Conservation (phyloP, 768 basidiomycete species). For the Tulasnella sp. region DNA sequence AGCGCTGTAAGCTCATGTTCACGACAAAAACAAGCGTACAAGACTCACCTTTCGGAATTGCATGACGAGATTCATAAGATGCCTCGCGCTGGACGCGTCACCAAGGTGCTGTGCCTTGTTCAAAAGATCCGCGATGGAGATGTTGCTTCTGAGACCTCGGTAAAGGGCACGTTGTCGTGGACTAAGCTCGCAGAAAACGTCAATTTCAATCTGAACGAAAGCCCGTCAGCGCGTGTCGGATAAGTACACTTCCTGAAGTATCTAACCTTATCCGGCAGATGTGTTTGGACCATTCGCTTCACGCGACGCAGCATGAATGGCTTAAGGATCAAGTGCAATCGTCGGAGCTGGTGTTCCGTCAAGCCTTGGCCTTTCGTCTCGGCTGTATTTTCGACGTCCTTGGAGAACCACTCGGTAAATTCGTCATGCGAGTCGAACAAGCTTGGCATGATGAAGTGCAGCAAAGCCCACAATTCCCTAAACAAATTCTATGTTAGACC, state of each 20-base stretch:
- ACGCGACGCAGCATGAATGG: slow-evolving; percentile 98
- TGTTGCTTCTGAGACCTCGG: slow-evolving; percentile 82
- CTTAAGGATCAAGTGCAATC: slow-evolving; percentile 97
- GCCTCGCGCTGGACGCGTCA: slow-evolving; percentile 85
- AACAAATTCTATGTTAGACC: neutral
- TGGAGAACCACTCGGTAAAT: slow-evolving; percentile 99
- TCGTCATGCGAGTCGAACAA: slow-evolving; percentile 99
- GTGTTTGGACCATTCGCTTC: slow-evolving; percentile 98
- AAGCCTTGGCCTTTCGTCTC: slow-evolving; percentile 83
- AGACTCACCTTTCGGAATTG: slow-evolving; percentile 87
- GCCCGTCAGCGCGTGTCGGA: neutral
- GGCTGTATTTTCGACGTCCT: slow-evolving; percentile 93
- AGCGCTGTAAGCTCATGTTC: neutral
- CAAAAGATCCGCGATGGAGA: slow-evolving; percentile 90
- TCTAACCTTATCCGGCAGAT: slow-evolving; percentile 92
- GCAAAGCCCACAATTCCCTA: slow-evolving; percentile 91
- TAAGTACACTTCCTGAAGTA: neutral
- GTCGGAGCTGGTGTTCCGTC: slow-evolving; percentile 90
- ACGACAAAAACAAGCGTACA: neutral
- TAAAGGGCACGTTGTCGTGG: slow-evolving; percentile 89
- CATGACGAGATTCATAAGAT: slow-evolving; percentile 99
- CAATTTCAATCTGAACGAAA: slow-evolving; percentile 80
- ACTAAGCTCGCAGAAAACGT: slow-evolving; percentile 90
- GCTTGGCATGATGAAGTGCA: slow-evolving; percentile 99
- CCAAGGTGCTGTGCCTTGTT: slow-evolving; percentile 89